Evolutionary conservation across 805 yeast genomes (phyloP).

Genomic region (Lipomyces oligophaga): DNA sequence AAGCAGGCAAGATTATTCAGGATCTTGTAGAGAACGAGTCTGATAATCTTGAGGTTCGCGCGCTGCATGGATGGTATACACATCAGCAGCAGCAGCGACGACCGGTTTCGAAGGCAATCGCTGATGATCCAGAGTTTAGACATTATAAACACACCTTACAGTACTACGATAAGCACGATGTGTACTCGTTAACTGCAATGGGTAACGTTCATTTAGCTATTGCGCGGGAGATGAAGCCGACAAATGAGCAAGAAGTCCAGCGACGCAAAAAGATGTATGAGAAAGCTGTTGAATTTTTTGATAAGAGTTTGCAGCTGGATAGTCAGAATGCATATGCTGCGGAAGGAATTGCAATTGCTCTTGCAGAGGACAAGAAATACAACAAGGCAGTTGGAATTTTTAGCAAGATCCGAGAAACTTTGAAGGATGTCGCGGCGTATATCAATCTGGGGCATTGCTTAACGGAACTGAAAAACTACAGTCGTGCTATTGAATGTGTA

Average conservation of each 20-base stretch:
- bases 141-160: conserved; percentile 84
- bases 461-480: conserved; percentile 72
- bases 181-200: conserved; percentile 81
- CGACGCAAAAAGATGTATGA: conserved; percentile 70
- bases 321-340: conserved; percentile 90
- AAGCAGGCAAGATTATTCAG: conserved; percentile 49
- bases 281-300: conserved; percentile 88
- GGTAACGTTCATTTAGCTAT: conserved; percentile 79
- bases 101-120: conserved; percentile 44
- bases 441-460: conserved; percentile 86
- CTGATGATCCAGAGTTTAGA: conserved; percentile 60
- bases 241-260: conserved; percentile 47
- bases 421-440: conserved; percentile 77
- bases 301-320: conserved; percentile 82
- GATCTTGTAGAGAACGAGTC: conserved; percentile 51
- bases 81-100: conserved; percentile 38
- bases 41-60: conserved; percentile 74
- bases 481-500: conserved; percentile 71
- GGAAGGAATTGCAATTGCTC: conserved; percentile 91
- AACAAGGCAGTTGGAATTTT: conserved; percentile 79
- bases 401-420: conserved; percentile 83
- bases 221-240: conserved; percentile 68
- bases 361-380: conserved; percentile 65
- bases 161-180: conserved; percentile 74
- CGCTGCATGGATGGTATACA: conserved; percentile 89